These are phyloP conservation scores for Pistacia vera DNA, from an alignment of 345 rosid genomes.

Conservation along the genomic window DNA sequence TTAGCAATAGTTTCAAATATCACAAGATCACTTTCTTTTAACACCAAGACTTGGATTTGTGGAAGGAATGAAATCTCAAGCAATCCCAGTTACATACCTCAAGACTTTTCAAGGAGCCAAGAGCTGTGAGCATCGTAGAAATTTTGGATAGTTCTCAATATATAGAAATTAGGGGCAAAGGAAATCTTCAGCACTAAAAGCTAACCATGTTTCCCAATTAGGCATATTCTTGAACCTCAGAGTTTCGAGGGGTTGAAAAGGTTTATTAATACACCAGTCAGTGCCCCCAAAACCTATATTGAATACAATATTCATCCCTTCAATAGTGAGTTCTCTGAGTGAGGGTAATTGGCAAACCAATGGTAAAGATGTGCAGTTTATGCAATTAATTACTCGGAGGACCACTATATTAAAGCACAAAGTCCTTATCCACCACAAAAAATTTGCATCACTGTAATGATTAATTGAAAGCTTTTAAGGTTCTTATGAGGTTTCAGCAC, in stretches of 20 bases:
- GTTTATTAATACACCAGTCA: background rate
- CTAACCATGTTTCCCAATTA: background rate
- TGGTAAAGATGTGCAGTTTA: background rate
- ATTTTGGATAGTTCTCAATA: conserved; percentile 2
- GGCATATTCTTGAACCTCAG: conserved; percentile 1
- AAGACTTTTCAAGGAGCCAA: background rate
- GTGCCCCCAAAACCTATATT: background rate
- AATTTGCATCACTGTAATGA: background rate
- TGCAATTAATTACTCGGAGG: background rate
- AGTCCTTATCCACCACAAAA: conserved; percentile 7
- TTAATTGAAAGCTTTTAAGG: conserved; percentile 8
- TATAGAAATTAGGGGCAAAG: background rate
- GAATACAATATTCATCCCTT: background rate
- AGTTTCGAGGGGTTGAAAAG: background rate
- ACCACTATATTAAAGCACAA: background rate
- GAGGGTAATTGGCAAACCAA: background rate
- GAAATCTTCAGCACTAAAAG: background rate
- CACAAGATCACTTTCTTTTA: background rate
- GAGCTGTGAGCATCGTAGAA: background rate
- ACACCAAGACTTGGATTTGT: background rate
- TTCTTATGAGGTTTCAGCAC: conserved; percentile 14
- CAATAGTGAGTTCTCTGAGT: background rate
- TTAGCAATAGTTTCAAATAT: background rate
- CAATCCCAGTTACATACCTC: background rate
- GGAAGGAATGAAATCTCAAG: background rate